These are phyloP conservation scores for Neofusicoccum sp. DNA, from an alignment of 2,329 filamentous ascomycete species.

Conservation along the genomic window DNA sequence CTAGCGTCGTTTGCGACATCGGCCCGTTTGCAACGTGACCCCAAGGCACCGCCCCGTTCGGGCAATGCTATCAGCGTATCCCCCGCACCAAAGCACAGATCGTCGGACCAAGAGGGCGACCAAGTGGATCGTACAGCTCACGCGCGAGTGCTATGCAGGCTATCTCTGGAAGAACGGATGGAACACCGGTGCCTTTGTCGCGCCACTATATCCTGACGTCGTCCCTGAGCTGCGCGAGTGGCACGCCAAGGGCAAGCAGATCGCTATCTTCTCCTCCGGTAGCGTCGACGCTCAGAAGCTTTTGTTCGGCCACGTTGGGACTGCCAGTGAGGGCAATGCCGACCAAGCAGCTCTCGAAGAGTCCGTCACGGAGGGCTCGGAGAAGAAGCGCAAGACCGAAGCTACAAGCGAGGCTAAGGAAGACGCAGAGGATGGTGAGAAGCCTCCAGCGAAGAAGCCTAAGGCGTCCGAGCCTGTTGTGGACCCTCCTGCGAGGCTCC, in stretches of 20 bases:
- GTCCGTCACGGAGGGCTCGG: conserved; percentile 25
- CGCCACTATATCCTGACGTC: conserved; percentile 74
- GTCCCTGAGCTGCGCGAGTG: conserved; percentile 61
- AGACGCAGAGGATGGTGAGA: conserved; percentile 4
- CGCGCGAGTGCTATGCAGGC: conserved; percentile 38
- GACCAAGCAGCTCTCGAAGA: neutral
- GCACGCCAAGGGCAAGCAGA: conserved; percentile 52
- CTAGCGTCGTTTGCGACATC: conserved; percentile 15
- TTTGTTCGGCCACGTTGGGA: conserved; percentile 62
- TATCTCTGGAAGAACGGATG: conserved; percentile 77
- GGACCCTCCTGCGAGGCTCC: conserved; percentile 3
- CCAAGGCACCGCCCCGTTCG: conserved; percentile 1
- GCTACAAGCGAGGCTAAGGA: conserved; percentile 15
- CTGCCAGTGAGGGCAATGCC: neutral
- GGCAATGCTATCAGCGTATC: conserved; percentile 12
- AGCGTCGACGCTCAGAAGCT: conserved; percentile 79
- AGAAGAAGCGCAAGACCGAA: conserved; percentile 22
- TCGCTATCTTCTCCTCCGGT: conserved; percentile 80
- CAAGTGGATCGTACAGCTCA: conserved; percentile 8
- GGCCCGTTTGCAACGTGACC: conserved; percentile 12
- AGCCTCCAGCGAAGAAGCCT: conserved; percentile 8
- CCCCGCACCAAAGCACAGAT: conserved; percentile 16
- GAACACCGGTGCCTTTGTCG: conserved; percentile 64
- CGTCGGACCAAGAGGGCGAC: neutral
- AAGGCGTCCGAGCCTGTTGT: conserved; percentile 8